These are phyloP conservation scores for Neurospora sp. DNA, from an alignment of 2,329 filamentous ascomycete genomes.

Conservation along the genomic window DNA sequence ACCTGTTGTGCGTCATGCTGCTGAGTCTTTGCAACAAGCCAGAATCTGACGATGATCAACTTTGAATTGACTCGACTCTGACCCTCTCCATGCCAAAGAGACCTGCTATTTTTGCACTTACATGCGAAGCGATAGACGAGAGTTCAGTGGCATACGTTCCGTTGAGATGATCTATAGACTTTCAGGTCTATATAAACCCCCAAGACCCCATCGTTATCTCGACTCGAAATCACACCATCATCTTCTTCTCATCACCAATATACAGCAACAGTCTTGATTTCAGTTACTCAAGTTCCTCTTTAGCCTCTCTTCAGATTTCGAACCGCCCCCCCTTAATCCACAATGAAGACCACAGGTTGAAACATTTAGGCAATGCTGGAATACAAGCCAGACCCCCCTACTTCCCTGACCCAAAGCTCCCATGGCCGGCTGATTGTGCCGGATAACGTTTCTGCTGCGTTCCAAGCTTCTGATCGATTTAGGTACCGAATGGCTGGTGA, in stretches of 20 bases:
- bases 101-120: too few relatives aligned
- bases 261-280: too few relatives aligned
- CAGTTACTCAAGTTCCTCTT: too few relatives aligned
- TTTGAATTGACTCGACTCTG: too few relatives aligned
- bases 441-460: slow-evolving; percentile 9
- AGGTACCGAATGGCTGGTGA: slow-evolving; percentile 10
- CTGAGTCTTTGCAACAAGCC: slow-evolving; percentile 28
- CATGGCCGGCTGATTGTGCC: slow-evolving; percentile 15
- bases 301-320: slow-evolving; percentile 29
- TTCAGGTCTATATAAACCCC: too few relatives aligned
- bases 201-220: too few relatives aligned
- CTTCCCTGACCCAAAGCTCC: slow-evolving; percentile 18
- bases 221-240: too few relatives aligned
- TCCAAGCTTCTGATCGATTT: slow-evolving; percentile 11
- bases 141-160: too few relatives aligned
- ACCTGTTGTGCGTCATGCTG: slow-evolving; percentile 33
- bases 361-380: background rate
- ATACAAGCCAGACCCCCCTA: slow-evolving; percentile 14
- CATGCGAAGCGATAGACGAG: too few relatives aligned
- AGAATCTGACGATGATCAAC: slow-evolving; percentile 5
- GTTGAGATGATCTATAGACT: too few relatives aligned
- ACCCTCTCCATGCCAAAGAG: too few relatives aligned
- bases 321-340: background rate
- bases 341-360: background rate
- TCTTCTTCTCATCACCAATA: too few relatives aligned